Evolutionary conservation across 2,329 filamentous ascomycete genomes (phyloP), one percentile per base, ranked within the genome.

Genomic region (Aspergillus sojae): DNA sequence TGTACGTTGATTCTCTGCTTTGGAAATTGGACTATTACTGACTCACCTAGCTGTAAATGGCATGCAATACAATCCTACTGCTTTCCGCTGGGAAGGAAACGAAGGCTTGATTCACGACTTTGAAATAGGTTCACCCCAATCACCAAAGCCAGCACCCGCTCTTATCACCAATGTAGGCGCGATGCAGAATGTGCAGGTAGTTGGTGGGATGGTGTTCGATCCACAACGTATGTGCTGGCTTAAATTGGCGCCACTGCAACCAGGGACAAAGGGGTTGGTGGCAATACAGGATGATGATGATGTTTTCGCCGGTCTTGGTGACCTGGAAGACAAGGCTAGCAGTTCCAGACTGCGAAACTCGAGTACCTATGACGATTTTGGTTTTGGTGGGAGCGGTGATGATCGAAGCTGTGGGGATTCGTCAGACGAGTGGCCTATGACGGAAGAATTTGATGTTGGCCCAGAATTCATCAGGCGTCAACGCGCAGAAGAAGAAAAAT

Each of bases 191-290:
- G 91, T 97, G 16, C 94, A 97, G 78, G 91, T 97, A 41, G 93
- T 97, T 62, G 92, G 93, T n/a, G 93, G 93, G 70, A 99, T 99
- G 95, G 91, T 98, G 11, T 99, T 98, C 76, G 95, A 99, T 74
- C 95, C 95, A 4, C 90, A 93, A 66, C 92, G 92, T 71, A 98
- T 99, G 94, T 96, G 93, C 77, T 99, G 95, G 95, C 85, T 98
- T 62, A 97, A 97, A 78, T 83, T 95, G 65, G 83, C 65, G 82
- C 84, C 54, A 77, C 82, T 21, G 75, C 84, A 74, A 36, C 69
- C 73, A 11, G 72, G 71, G 12, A 66, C 65, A 36, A 67, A 74
- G 41, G 74, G 71, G 4, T 75, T 78, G 10, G 79, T 83, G 4
- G 79, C 81, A 63, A 87, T 92, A 62, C 90, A 96, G 57, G 92